phyloP scores from a whole-genome alignment of 768 basidiomycete species.

The Suillus decipiens region DNA sequence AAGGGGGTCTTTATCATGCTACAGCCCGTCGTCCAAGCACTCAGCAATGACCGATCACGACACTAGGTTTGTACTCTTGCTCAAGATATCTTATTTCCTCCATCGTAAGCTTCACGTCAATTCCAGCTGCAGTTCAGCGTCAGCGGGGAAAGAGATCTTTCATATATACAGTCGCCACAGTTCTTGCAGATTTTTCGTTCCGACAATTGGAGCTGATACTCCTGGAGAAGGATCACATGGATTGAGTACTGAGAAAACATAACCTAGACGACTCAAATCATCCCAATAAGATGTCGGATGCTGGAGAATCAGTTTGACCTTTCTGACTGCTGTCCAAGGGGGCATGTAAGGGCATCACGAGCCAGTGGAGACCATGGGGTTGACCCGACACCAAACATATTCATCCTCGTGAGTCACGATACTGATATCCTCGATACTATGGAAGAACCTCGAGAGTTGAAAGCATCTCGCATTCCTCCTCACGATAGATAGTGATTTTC shows the following conservation, averaged over 20 bases:
- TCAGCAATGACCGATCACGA: slow-evolving; percentile 39
- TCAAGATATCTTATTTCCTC: slow-evolving; percentile 60
- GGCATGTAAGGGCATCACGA: slow-evolving; percentile 37
- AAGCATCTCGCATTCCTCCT: slow-evolving; percentile 64
- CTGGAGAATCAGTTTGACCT: slow-evolving; percentile 26
- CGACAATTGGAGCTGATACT: slow-evolving; percentile 47
- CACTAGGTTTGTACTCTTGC: slow-evolving; percentile 37
- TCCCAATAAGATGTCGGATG: background rate
- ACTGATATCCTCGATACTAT: background rate
- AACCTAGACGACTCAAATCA: slow-evolving; percentile 14
- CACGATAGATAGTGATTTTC: slow-evolving; percentile 65
- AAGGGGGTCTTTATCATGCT: background rate
- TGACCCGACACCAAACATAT: slow-evolving; percentile 44
- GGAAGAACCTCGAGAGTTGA: slow-evolving; percentile 40
- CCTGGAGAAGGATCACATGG: slow-evolving; percentile 15
- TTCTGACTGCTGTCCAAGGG: slow-evolving; percentile 32
- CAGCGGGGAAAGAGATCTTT: background rate
- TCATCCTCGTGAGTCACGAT: slow-evolving; percentile 5
- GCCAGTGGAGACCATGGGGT: slow-evolving; percentile 49
- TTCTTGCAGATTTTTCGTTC: slow-evolving; percentile 45
- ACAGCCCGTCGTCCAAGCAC: background rate
- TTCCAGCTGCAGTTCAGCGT: slow-evolving; percentile 25
- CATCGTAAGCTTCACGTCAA: slow-evolving; percentile 44
- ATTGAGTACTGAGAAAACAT: slow-evolving; percentile 5
- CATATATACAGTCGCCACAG: slow-evolving; percentile 20